A percentile compares a stretch with the other conserved stretches of the same genome.
Conservation (phyloP, 2,329 filamentous ascomycete genomes). For the Pyrenophora seminiperda region DNA sequence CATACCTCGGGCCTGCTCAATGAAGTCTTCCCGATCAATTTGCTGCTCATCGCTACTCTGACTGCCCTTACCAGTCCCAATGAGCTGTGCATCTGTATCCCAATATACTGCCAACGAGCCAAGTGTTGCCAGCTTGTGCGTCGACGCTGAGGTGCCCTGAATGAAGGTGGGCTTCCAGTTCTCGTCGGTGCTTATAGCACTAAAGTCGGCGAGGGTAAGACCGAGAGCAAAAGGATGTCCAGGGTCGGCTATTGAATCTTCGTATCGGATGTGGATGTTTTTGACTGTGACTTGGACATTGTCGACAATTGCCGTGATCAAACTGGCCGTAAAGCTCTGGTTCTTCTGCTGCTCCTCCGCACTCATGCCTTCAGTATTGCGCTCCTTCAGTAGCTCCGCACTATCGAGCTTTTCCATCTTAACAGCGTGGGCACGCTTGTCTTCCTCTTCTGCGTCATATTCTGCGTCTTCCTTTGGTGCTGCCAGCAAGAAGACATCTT, state of each 20-base stretch:
- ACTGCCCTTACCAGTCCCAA: slow-evolving; percentile 80
- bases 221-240: slow-evolving; percentile 95
- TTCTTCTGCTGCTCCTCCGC: slow-evolving; percentile 96
- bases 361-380: slow-evolving; percentile 89
- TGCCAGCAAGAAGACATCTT: slow-evolving; percentile 94
- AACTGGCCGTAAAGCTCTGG: slow-evolving; percentile 94
- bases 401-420: slow-evolving; percentile 99
- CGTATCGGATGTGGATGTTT: slow-evolving; percentile 97
- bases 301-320: slow-evolving; percentile 96
- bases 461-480: slow-evolving; percentile 94
- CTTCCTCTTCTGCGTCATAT: slow-evolving; percentile 92
- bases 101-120: slow-evolving; percentile 93
- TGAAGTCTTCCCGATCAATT: slow-evolving; percentile 75
- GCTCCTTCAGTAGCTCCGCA: slow-evolving; percentile 90
- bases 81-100: slow-evolving; percentile 89
- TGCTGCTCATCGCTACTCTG: slow-evolving; percentile 63
- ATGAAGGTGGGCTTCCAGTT: slow-evolving; percentile 97
- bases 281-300: slow-evolving; percentile 97
- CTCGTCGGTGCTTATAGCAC: slow-evolving; percentile 92
- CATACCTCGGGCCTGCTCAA: slow-evolving; percentile 76
- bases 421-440: slow-evolving; percentile 80
- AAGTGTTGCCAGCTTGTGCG: slow-evolving; percentile 91
- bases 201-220: slow-evolving; percentile 92
- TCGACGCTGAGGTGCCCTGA: slow-evolving; percentile 79
- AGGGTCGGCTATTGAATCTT: slow-evolving; percentile 93